phyloP scores from a whole-genome alignment of 2,329 filamentous ascomycete species.

The Arthrobotrys conoides region DNA sequence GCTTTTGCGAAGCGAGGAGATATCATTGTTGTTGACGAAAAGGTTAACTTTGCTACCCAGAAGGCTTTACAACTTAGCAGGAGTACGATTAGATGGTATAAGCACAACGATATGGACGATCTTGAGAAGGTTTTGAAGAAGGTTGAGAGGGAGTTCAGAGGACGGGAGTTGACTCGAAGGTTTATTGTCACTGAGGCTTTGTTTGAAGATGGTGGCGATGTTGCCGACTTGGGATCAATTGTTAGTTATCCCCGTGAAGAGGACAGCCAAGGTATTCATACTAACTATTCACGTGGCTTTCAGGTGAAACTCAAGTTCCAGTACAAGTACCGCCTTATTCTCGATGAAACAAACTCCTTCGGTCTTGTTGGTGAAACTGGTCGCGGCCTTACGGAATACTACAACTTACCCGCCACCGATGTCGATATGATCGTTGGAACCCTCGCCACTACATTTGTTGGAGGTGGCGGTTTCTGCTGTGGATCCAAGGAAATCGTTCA shows the following conservation, averaged over 20 bases:
- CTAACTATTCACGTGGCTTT: constrained; percentile 27
- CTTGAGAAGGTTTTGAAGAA: constrained; percentile 86
- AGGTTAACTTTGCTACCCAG: constrained; percentile 92
- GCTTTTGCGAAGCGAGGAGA: constrained; percentile 97
- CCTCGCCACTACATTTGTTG: constrained; percentile 88
- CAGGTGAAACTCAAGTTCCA: constrained; percentile 91
- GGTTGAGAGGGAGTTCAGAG: constrained; percentile 87
- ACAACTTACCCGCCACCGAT: constrained; percentile 92
- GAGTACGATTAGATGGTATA: constrained; percentile 92
- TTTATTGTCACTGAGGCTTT: constrained; percentile 97
- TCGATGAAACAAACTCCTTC: constrained; percentile 98
- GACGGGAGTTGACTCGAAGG: constrained; percentile 87
- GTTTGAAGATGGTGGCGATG: constrained; percentile 91
- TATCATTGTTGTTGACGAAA: constrained; percentile 94
- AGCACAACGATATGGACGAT: constrained; percentile 96
- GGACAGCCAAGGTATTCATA: constrained; percentile 6
- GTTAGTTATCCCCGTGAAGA: constrained; percentile 70
- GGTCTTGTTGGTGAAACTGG: constrained; percentile 93
- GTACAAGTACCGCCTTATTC: constrained; percentile 97
- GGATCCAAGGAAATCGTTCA: constrained; percentile 92
- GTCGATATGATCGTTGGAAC: constrained; percentile 98
- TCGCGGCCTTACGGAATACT: constrained; percentile 91
- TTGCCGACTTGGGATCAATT: constrained; percentile 85
- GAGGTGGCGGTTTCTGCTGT: constrained; percentile 95
- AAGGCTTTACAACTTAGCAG: constrained; percentile 94